Base-by-base conservation (phyloP, 2,329 filamentous ascomycete species). In the Coccinonectria pachysandricola region DNA sequence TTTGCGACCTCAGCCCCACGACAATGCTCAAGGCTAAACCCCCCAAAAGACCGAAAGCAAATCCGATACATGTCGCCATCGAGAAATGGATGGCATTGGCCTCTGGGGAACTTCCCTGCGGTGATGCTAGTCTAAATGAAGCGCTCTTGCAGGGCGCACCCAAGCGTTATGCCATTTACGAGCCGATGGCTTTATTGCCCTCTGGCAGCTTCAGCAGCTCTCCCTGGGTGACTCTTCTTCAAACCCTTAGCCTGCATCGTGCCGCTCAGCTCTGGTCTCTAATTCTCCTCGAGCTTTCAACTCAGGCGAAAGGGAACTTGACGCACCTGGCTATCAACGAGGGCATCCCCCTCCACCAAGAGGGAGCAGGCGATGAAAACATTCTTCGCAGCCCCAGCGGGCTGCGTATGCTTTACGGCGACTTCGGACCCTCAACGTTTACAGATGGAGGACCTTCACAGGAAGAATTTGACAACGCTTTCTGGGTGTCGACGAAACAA, bases 401-500 rank as follows among this genome's bases (percentile, higher is more conserved):
- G 11, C 62, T 95, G 15, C 64, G 67, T 3, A 76, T 79, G 12
- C 58, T 95, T 0, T 60, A 77, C 48, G 86, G 86, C 12, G 63
- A 79, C 48, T 94, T 93, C 50, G 84, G 84, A 0, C 65, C 71
- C 0, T 24, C 52, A 0, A n/a, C 32, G 2, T 21, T 41, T 25
- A 12, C 30, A 3, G 21, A 28, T 7, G 27, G 46, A 36, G 35
- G 47, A 7, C 56, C 62, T 2, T 49, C 50, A 0, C 28, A 44
- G 2, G 26, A 44, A 1, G 79, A 88, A 45, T 80, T 92, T 32
- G 50, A 61, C 1, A 31, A 50, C 1, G 78, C 85, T 0, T 72
- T 93, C 36, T 96, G 88, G 88, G 80, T 81, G 1, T 70, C 66
- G 8, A 77, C 79, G 4, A 72, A 67, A 27, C 86, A 94, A 50